These are phyloP conservation scores for Flaveria robusta DNA, from an alignment of 129 eudicot species.

Conservation along the genomic window DNA sequence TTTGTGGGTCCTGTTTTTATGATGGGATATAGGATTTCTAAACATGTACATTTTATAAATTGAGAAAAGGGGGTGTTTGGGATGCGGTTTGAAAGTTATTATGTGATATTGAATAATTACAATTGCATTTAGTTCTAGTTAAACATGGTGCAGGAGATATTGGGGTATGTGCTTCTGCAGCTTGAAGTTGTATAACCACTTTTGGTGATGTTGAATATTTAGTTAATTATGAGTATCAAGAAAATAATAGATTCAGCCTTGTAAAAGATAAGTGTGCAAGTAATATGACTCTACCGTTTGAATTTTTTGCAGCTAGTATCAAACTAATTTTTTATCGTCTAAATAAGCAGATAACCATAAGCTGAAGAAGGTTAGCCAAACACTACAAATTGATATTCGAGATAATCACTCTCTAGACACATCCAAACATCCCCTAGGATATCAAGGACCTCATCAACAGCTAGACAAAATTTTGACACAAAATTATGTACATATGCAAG, in stretches of 20 bases:
- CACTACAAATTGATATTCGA: not conserved
- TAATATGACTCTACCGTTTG: not conserved
- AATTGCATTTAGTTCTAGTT: not conserved
- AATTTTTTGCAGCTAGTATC: not conserved
- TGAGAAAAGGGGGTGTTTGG: not conserved
- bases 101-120: not conserved
- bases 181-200: not conserved
- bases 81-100: not conserved
- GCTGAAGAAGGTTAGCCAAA: not conserved
- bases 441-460: not conserved
- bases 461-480: not conserved
- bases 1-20: not conserved
- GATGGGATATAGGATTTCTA: not conserved
- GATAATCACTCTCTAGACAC: not conserved
- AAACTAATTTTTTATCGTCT: not conserved
- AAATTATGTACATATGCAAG: not conserved
- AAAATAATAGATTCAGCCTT: not conserved
- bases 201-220: not conserved
- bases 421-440: constrained; percentile 2
- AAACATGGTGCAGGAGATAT: not conserved
- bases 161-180: not conserved
- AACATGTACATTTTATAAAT: not conserved
- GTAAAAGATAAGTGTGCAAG: not conserved
- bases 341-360: constrained; percentile 1
- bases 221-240: too few relatives aligned